A percentile compares a stretch with the other conserved stretches of the same genome.
Evolutionary conservation across 495 filamentous ascomycete species (phyloP).

Genomic region (Tuber calosporum): DNA sequence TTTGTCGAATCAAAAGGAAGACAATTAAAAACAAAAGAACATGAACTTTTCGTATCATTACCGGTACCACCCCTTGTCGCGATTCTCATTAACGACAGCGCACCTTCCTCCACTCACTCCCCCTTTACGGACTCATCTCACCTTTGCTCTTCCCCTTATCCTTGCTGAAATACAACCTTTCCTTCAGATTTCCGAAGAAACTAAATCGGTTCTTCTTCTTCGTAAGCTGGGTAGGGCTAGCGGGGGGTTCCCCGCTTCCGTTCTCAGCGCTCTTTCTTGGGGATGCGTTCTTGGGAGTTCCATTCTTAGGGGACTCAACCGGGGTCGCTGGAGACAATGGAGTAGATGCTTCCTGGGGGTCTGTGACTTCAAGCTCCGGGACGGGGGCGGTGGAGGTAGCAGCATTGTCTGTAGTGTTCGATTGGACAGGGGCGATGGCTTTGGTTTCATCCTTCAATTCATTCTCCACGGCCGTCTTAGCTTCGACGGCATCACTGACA

Average conservation of each 20-base stretch:
- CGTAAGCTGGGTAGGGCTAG: constrained; percentile 45
- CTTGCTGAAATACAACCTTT: constrained; percentile 47
- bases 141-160: constrained; percentile 41
- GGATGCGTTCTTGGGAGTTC: constrained; percentile 34
- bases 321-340: constrained; percentile 33
- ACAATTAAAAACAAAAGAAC: constrained; percentile 12
- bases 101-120: constrained; percentile 29
- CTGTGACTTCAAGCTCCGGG: constrained; percentile 11
- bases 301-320: constrained; percentile 33
- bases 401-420: constrained; percentile 10
- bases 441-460: constrained; percentile 24
- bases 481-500: constrained; percentile 59
- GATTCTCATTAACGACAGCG: constrained; percentile 36
- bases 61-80: constrained; percentile 25
- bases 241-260: constrained; percentile 34
- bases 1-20: constrained; percentile 39
- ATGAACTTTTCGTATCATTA: constrained; percentile 40
- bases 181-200: constrained; percentile 55
- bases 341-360: constrained; percentile 7
- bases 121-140: constrained; percentile 39
- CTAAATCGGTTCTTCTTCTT: constrained; percentile 56
- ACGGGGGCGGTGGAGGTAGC: background rate
- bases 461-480: constrained; percentile 63
- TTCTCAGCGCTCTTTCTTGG: constrained; percentile 43
- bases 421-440: constrained; percentile 8